Evolutionary conservation across 2,329 filamentous ascomycete genomes (phyloP), one percentile per base, ranked within the genome.

Genomic region (Paracorniculantispora psalliotae): DNA sequence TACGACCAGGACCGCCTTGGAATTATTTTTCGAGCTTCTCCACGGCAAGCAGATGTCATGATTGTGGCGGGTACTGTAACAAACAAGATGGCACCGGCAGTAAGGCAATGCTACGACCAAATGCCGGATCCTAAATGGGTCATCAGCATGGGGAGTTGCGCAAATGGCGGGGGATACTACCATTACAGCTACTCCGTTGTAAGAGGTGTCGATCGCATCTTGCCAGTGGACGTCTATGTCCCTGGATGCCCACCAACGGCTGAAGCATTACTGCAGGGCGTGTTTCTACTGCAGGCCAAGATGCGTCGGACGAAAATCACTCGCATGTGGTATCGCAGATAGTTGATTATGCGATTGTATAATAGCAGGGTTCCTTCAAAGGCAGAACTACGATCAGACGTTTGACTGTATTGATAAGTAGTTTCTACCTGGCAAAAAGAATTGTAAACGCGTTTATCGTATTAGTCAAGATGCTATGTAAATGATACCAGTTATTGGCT

Each of bases 51-150:
- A 61, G 91, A 96, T 73, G 88, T 96, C 65, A 94, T 96, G 91
- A 94, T 96, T 68, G 91, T 96, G 21, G 91, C 92, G 26, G 92
- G 92, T 61, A 96, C 92, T 30, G 83, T 96, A 62, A 96, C 91
- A 66, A 96, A 96, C 81, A 96, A 96, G 81, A 96, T 96, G 92
- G 91, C 91, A 1, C 91, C 92, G 2, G 92, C 92, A 35, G 79
- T 96, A 69, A 83, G 92, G 73, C 90, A 94, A 76, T 88, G 96
- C 62, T 96, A 96, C 78, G 92, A 96, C 75, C 92, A 96, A 79
- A 96, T 96, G 91, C 91, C 91, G 28, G 91, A 96, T 30, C 91
- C 91, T 19, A 83, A 89, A 70, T 96, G 91, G 91, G 91, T 93
- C 67, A 74, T 85, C 68, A 90, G 86, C 67, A 93, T 93, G 90